These are phyloP conservation scores for Dactylellina haptotyla DNA, from an alignment of 2,329 filamentous ascomycete genomes.

Conservation along the genomic window DNA sequence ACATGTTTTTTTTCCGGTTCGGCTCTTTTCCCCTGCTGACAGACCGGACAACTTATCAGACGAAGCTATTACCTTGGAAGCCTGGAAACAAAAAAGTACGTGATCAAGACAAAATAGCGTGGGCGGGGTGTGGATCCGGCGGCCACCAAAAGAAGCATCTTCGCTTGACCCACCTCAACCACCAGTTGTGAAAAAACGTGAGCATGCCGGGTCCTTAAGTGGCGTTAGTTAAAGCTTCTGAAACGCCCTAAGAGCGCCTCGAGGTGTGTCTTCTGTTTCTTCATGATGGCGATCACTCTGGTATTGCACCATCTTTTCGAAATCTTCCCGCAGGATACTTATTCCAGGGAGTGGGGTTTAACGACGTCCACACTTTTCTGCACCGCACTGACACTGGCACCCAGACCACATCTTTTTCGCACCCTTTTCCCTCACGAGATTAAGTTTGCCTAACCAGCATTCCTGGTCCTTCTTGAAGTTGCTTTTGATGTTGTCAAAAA, in stretches of 20 bases:
- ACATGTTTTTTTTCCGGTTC: neutral
- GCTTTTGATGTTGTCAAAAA: constrained; percentile 12
- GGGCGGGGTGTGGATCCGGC: neutral
- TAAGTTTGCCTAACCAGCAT: constrained; percentile 22
- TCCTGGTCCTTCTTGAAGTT: neutral
- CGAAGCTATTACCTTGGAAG: constrained; percentile 3
- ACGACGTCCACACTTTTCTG: neutral
- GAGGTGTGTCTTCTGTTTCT: neutral
- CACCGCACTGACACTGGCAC: constrained; percentile 8
- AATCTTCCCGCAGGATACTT: constrained; percentile 6
- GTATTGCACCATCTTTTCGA: constrained; percentile 38
- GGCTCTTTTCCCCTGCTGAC: constrained; percentile 9
- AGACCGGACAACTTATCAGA: constrained; percentile 18
- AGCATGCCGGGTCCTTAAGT: constrained; percentile 24
- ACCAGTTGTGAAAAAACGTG: constrained; percentile 51
- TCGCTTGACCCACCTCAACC: constrained; percentile 33
- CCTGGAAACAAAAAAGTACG: neutral
- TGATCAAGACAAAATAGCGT: no score
- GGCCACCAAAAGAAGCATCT: constrained; percentile 1
- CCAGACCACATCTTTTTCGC: neutral
- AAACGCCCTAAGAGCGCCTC: constrained; percentile 44
- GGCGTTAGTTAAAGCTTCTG: constrained; percentile 44
- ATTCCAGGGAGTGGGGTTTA: constrained; percentile 12
- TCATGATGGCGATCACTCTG: constrained; percentile 15
- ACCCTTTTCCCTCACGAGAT: constrained; percentile 9